These are phyloP conservation scores for Avena sativa DNA, from an alignment of 176 grass and related monocot genomes.

Conservation along the genomic window DNA sequence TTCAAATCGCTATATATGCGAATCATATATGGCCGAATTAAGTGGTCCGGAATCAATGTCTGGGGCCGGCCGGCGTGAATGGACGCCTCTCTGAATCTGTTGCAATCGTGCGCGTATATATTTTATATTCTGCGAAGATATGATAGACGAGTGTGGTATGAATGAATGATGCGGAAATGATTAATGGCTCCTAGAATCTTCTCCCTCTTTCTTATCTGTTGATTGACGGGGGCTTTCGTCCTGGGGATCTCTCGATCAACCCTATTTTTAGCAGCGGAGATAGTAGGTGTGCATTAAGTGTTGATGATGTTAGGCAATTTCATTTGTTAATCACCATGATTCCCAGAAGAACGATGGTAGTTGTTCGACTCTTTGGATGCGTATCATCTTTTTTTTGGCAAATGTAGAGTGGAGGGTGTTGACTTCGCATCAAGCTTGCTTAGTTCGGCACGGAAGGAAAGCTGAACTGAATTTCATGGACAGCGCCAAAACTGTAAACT, in stretches of 20 bases:
- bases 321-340: neutral
- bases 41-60: constrained; percentile 12
- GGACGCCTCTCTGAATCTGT: constrained; percentile 18
- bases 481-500: neutral
- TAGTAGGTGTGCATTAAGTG: constrained; percentile 17
- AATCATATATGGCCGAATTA: constrained; percentile 16
- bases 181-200: neutral
- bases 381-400: neutral
- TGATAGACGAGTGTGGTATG: neutral
- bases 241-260: neutral
- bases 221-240: neutral
- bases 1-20: neutral
- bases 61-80: neutral
- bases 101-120: neutral
- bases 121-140: neutral
- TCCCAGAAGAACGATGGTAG: neutral
- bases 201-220: neutral
- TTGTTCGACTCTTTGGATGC: neutral
- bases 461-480: neutral
- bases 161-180: neutral
- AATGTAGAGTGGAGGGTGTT: constrained; percentile 22
- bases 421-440: neutral
- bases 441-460: neutral
- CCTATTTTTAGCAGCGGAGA: neutral
- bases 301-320: neutral